A percentile compares a stretch with the other conserved stretches of the same genome.
Conservation (phyloP, 805 yeast genomes). For the Yamadazyma paraphyllophila region DNA sequence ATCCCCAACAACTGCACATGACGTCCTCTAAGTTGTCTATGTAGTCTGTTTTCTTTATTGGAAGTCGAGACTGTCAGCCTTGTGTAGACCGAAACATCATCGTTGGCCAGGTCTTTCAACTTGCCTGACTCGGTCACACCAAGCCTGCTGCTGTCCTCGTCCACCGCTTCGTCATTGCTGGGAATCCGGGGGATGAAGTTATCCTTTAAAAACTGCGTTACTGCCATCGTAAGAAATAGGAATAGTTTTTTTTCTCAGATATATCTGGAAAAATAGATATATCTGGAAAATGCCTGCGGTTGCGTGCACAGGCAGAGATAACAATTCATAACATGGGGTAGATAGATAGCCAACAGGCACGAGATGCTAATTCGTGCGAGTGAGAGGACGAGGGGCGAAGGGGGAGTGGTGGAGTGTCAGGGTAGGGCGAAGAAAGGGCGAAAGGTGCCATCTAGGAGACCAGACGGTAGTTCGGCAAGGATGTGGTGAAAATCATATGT, state of each 20-base stretch:
- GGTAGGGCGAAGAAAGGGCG: too few species aligned
- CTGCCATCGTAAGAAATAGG: slow-evolving; percentile 4
- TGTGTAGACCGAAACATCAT: slow-evolving; percentile 15
- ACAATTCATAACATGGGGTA: not conserved
- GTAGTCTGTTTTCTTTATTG: slow-evolving; percentile 17
- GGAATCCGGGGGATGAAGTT: slow-evolving; percentile 17
- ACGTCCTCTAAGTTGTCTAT: slow-evolving; percentile 55
- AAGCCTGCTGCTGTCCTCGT: not conserved
- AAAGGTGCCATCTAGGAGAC: too few species aligned
- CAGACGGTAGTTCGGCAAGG: too few species aligned
- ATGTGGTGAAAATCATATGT: too few species aligned
- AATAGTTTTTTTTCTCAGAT: not conserved
- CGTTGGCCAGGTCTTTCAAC: not conserved
- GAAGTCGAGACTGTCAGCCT: slow-evolving; percentile 15
- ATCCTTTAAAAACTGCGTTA: slow-evolving; percentile 13
- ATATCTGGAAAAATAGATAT: too few species aligned
- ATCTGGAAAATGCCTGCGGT: slow-evolving; percentile 1
- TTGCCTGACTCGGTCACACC: not conserved
- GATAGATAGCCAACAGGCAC: not conserved
- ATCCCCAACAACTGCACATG: slow-evolving; percentile 79
- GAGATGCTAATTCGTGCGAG: not conserved
- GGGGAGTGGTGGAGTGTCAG: too few species aligned
- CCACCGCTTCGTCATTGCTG: slow-evolving; percentile 3
- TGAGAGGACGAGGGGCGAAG: too few species aligned
- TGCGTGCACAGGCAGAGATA: slow-evolving; percentile 4